Evolutionary conservation across 2,329 filamentous ascomycete species (phyloP).

Genomic region (Zasmidium cellare): DNA sequence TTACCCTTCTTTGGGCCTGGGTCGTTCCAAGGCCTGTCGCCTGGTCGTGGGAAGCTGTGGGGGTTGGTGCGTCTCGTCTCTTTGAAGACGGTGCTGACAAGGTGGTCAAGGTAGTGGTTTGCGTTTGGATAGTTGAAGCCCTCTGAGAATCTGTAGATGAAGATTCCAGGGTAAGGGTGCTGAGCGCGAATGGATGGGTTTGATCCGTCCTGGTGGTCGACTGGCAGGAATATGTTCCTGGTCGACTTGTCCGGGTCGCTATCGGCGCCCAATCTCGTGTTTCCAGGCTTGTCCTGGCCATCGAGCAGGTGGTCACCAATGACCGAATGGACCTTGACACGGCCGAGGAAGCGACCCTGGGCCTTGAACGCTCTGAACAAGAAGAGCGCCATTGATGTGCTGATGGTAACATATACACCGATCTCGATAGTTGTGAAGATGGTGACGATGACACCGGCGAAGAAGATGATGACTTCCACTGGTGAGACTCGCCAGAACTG

Average conservation of each 20-base stretch:
- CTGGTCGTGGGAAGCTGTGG: conserved; percentile 57
- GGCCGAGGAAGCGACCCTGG: conserved; percentile 79
- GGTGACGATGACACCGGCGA: conserved; percentile 86
- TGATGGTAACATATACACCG: conserved; percentile 86
- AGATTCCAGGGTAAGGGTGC: conserved; percentile 84
- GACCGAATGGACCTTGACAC: conserved; percentile 80
- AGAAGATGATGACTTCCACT: conserved; percentile 87
- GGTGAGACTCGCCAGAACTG: conserved; percentile 95
- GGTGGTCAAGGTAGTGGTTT: conserved; percentile 79
- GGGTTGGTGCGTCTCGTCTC: conserved; percentile 76
- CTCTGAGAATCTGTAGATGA: conserved; percentile 93
- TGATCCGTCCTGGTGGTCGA: conserved; percentile 84
- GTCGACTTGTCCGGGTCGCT: conserved; percentile 52
- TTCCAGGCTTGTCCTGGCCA: conserved; percentile 50
- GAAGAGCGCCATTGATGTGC: conserved; percentile 72
- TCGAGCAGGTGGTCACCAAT: conserved; percentile 73
- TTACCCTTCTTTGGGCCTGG: conserved; percentile 69
- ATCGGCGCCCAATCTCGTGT: conserved; percentile 28
- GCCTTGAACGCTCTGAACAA: conserved; percentile 83
- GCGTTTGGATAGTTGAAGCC: conserved; percentile 97
- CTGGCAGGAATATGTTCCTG: conserved; percentile 82
- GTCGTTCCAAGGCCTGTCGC: conserved; percentile 92
- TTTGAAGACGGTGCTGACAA: conserved; percentile 45
- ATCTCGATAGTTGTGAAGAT: conserved; percentile 87
- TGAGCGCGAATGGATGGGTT: conserved; percentile 81